Evolutionary conservation across 306 rosid genomes (phyloP).

Genomic region (Prunus salicina): DNA sequence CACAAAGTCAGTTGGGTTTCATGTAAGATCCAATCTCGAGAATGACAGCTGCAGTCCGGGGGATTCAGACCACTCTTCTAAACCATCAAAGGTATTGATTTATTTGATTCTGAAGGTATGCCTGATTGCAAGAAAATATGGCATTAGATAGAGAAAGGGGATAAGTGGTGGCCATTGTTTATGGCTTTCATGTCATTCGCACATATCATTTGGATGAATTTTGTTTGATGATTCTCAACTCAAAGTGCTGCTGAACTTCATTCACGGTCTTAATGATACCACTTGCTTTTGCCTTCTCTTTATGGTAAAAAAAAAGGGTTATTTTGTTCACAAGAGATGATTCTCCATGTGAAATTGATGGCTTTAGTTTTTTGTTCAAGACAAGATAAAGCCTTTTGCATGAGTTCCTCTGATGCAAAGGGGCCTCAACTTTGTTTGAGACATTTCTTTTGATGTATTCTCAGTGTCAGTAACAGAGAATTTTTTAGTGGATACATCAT

Average conservation of each 20-base stretch:
- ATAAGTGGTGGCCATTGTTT: background rate
- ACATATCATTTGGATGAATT: background rate
- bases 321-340: background rate
- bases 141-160: background rate
- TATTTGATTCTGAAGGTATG: background rate
- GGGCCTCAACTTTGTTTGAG: background rate
- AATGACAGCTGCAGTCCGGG: slow-evolving; percentile 27
- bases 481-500: background rate
- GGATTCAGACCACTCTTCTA: slow-evolving; percentile 27
- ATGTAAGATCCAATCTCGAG: slow-evolving; percentile 36
- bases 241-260: background rate
- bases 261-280: background rate
- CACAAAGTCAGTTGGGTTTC: slow-evolving; percentile 28
- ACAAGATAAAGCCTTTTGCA: background rate
- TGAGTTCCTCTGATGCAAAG: background rate
- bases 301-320: background rate
- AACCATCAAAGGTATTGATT: slow-evolving; percentile 32
- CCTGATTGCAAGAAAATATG: background rate
- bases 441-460: background rate
- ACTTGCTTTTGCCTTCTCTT: background rate
- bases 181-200: background rate
- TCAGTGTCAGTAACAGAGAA: no score
- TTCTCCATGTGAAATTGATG: no score
- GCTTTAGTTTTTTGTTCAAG: background rate
- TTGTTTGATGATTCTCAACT: background rate